Evolutionary conservation across 441 rosid genomes (phyloP), one percentile per base, ranked within the genome.

Genomic region (Eruca vesicaria): DNA sequence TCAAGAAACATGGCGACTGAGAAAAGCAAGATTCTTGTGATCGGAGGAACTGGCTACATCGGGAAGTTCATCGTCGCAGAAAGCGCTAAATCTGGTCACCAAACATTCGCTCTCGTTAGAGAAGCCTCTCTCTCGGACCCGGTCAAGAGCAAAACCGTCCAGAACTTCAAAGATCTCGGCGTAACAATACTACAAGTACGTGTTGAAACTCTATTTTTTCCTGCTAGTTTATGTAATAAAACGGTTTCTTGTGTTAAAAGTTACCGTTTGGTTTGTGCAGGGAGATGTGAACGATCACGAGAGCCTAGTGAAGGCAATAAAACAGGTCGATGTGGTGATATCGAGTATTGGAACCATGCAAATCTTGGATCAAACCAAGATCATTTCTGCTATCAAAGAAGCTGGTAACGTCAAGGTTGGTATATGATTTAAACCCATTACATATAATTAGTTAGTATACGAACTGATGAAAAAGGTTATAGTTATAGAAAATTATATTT

Each of bases 31-130:
- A 72, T 86, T 52, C 59, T 88, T 69, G 71, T 88, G 28, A 76
- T 88, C 41, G 92, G 92, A 57, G 92, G 88, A 4, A 88, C 92
- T 1, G 88, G 92, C 15, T 74, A 86, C 84, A 75, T 88, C 52
- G 90, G 92, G 3, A 86, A 84, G 45, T 79, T 80, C 76, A 67
- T 88, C 0, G 74, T 82, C 12, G 84, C 84, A 66, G 90, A 81
- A 5, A 80, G 84, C 69, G 84, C 66, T 0, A 84, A 79, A 50
- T 72, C 82, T 9, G 82, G 88, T 1, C 84, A 88, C 71, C 79
- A 76, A 4, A 86, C 88, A 14, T 84, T 84, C 18, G 86, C 69
- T 38, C 71, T 88, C 63, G 82, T 84, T 21, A 73, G 92, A 63
- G 84, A 83, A 58, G 69, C 78, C 57, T 66, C 86, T 4, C 72